A percentile compares a stretch with the other conserved stretches of the same genome.
Conservation (phyloP, 75 land plant species). For the Adiantum capillusveneris region DNA sequence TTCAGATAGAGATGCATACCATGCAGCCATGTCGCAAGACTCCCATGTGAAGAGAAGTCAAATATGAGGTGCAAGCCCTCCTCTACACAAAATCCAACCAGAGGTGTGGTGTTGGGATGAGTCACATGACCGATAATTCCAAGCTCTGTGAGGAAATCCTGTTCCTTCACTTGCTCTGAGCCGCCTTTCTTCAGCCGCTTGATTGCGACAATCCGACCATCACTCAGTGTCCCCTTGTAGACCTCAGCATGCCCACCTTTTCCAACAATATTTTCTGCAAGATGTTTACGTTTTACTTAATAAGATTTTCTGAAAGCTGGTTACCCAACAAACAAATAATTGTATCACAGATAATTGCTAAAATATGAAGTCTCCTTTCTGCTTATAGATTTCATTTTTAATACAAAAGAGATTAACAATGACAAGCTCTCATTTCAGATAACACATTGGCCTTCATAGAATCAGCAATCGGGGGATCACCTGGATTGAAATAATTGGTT, state of each 20-base stretch:
- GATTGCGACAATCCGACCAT: constrained; percentile 64
- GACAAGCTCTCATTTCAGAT: no score
- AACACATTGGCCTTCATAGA: no score
- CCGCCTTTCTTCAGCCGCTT: constrained; percentile 57
- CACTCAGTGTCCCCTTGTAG: constrained; percentile 51
- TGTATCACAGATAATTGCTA: no score
- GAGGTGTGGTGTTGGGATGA: constrained; percentile 74
- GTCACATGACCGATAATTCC: constrained; percentile 73
- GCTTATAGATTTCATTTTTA: no score
- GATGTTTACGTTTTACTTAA: neutral
- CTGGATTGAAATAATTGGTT: constrained; percentile 37
- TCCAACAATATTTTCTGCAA: constrained; percentile 64
- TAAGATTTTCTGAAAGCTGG: neutral
- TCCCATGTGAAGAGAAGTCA: constrained; percentile 68
- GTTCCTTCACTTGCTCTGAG: constrained; percentile 30
- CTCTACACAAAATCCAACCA: constrained; percentile 76
- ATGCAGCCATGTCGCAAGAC: constrained; percentile 64
- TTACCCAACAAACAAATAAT: no score
- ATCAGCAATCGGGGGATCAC: no score
- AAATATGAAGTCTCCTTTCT: no score
- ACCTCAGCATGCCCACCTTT: constrained; percentile 87
- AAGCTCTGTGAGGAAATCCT: constrained; percentile 61
- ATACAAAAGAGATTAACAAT: no score
- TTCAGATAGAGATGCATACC: no score
- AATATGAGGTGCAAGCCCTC: constrained; percentile 76